Conservation (phyloP, 139 green algal genomes). For the Asterochloris erici region DNA sequence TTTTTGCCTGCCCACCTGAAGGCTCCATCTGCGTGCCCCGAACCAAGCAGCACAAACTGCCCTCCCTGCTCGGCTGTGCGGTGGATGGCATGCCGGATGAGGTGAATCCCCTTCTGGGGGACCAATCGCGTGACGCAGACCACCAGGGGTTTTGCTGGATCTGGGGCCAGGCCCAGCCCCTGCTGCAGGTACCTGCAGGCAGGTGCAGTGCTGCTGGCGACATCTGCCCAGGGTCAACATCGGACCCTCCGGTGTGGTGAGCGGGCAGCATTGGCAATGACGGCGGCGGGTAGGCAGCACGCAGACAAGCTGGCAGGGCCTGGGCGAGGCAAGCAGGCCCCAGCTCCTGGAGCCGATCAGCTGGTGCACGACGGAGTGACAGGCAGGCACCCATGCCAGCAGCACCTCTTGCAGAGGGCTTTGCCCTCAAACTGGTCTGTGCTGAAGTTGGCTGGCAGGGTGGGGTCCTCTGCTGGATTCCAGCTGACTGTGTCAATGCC, state of each 20-base stretch:
- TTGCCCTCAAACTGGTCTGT: conserved; percentile 59
- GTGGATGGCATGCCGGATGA: conserved; percentile 79
- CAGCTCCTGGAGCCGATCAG: too few species aligned
- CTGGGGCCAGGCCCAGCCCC: conserved; percentile 78
- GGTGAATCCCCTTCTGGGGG: conserved; percentile 89
- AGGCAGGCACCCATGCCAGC: too few species aligned
- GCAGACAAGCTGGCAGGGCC: too few species aligned
- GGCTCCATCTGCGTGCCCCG: conserved; percentile 72
- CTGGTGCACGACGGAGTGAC: too few species aligned
- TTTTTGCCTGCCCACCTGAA: conserved; percentile 55
- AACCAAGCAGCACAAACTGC: conserved; percentile 93
- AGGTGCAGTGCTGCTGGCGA: neutral
- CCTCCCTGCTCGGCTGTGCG: conserved; percentile 66
- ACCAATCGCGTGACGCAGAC: conserved; percentile 88
- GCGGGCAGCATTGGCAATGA: neutral
- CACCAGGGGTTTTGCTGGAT: conserved; percentile 78
- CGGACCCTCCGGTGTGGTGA: too few species aligned
- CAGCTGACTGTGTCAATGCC: conserved; percentile 88
- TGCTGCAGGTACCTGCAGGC: conserved; percentile 42
- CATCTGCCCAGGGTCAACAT: neutral
- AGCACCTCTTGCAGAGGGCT: conserved; percentile 80
- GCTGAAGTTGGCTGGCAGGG: conserved; percentile 76
- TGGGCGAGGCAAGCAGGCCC: too few species aligned
- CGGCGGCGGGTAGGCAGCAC: too few species aligned
- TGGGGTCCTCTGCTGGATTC: conserved; percentile 72